A percentile compares a stretch with the other conserved stretches of the same genome.
Conservation (phyloP, 1,284 basidiomycete species). For the Sporisorium iseilematis-ciliati region DNA sequence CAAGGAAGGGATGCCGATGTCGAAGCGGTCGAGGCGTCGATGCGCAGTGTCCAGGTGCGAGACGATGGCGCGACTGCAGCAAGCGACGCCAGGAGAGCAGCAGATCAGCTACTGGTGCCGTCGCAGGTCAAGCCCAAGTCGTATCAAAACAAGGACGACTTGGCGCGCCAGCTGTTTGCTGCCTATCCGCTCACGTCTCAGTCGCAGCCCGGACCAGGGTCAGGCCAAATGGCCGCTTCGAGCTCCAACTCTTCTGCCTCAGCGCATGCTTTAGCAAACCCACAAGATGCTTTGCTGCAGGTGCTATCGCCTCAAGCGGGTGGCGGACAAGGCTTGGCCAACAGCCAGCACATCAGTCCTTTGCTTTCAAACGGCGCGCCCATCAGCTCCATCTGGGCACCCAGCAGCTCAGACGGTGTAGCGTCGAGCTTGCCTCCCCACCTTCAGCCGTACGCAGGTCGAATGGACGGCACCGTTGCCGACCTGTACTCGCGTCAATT, state of each 20-base stretch:
- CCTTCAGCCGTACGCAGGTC: conserved; percentile 19
- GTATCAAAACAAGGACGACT: conserved; percentile 21
- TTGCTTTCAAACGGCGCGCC: conserved; percentile 40
- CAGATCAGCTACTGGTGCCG: conserved; percentile 30
- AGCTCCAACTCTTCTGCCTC: conserved; percentile 8
- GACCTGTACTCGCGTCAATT: conserved; percentile 23
- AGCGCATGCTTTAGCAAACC: conserved; percentile 13
- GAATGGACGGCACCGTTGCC: neutral
- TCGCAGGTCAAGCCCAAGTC: conserved; percentile 31
- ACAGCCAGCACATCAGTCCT: conserved; percentile 11
- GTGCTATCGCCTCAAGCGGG: conserved; percentile 24
- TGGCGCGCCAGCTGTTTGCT: conserved; percentile 28
- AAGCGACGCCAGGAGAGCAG: neutral
- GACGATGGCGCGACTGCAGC: conserved; percentile 21
- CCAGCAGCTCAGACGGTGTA: conserved; percentile 19
- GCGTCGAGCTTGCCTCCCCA: conserved; percentile 18
- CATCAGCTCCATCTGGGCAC: conserved; percentile 52
- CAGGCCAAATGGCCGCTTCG: conserved; percentile 8
- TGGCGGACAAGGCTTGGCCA: neutral
- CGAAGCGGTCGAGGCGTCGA: conserved; percentile 31
- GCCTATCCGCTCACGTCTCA: conserved; percentile 23
- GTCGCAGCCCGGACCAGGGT: conserved; percentile 2
- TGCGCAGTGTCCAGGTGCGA: conserved; percentile 37
- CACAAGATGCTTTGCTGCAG: conserved; percentile 49
- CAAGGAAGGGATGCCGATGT: conserved; percentile 11